Evolutionary conservation across 2,329 filamentous ascomycete species (phyloP).

Genomic region (Aureobasidium lini): DNA sequence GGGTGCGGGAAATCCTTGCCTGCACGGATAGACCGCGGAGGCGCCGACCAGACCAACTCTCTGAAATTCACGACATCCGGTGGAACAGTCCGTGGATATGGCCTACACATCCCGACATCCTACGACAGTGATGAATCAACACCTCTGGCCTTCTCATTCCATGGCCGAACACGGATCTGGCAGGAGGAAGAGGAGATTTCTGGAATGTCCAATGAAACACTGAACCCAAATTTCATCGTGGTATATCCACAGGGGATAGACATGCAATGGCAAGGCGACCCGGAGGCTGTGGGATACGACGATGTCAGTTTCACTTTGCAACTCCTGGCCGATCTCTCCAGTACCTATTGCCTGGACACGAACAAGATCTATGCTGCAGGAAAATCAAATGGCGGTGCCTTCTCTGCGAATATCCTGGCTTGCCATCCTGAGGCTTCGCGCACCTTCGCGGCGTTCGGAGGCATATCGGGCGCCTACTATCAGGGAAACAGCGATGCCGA

Average conservation of each 20-base stretch:
- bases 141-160: constrained; percentile 43
- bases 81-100: constrained; percentile 26
- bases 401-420: constrained; percentile 38
- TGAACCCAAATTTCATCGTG: constrained; percentile 38
- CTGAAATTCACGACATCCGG: constrained; percentile 18
- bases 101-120: constrained; percentile 32
- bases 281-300: constrained; percentile 28
- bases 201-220: constrained; percentile 38
- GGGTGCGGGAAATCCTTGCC: constrained; percentile 21
- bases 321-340: constrained; percentile 33
- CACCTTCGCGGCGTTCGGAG: constrained; percentile 44
- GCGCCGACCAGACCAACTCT: constrained; percentile 18
- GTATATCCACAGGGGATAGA: constrained; percentile 38
- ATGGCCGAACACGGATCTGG: constrained; percentile 35
- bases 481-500: constrained; percentile 19
- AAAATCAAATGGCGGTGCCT: constrained; percentile 49
- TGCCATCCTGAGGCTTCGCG: constrained; percentile 35
- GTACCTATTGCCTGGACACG: constrained; percentile 37
- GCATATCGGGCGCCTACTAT: constrained; percentile 43
- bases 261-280: constrained; percentile 37
- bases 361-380: constrained; percentile 37
- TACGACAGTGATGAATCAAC: constrained; percentile 33
- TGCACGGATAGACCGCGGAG: constrained; percentile 18
- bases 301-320: constrained; percentile 38
- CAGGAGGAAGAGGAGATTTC: constrained; percentile 35